Conservation (phyloP, 2,329 filamentous ascomycete species). For the Ceratocystis cacaofunesta region DNA sequence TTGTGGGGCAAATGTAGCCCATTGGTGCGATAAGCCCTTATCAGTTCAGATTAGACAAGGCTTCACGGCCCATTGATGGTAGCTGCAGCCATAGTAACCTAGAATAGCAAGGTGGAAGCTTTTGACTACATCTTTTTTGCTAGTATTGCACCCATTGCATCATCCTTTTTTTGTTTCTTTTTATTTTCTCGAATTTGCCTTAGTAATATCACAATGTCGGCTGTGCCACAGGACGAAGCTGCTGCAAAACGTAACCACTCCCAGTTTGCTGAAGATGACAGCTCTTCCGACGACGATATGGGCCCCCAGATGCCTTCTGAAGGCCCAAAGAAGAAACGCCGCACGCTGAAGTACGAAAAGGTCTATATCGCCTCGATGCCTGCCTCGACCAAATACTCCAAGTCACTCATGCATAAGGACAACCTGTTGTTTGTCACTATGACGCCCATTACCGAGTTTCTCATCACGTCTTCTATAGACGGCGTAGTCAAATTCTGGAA, state of each 20-base stretch:
- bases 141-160: not conserved
- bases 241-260: conserved; percentile 36
- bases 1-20: not conserved
- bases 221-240: conserved; percentile 6
- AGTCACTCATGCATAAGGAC: conserved; percentile 97
- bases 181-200: not conserved
- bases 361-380: conserved; percentile 86
- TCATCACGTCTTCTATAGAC: conserved; percentile 85
- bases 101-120: conserved; percentile 7
- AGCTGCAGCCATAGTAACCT: conserved; percentile 6
- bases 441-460: conserved; percentile 82
- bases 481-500: conserved; percentile 99
- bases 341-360: conserved; percentile 85
- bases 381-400: conserved; percentile 67
- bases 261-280: conserved; percentile 33
- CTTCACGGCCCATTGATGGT: not conserved
- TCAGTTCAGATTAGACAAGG: conserved; percentile 1
- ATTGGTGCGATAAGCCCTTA: conserved; percentile 16
- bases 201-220: conserved; percentile 3
- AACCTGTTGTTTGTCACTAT: conserved; percentile 77
- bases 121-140: not conserved
- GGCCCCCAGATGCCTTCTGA: conserved; percentile 77
- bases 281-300: conserved; percentile 81
- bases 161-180: not conserved
- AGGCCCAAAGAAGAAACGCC: conserved; percentile 74